These are phyloP conservation scores for Cocos nucifera DNA, from an alignment of 176 grass and related monocot genomes.

Conservation along the genomic window DNA sequence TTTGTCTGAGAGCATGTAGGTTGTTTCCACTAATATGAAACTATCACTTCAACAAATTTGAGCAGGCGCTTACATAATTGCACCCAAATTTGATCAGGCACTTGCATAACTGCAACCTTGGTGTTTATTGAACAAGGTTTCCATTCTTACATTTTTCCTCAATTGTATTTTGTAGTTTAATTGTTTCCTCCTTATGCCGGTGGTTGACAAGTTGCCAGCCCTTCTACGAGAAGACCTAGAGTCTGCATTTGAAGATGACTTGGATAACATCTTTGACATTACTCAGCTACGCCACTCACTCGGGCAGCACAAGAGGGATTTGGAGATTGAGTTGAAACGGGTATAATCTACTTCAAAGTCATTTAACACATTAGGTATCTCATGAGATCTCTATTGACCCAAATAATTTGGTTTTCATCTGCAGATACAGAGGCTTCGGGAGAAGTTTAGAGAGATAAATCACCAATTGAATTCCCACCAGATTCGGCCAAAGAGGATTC, in stretches of 20 bases:
- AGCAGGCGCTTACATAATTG: too few species aligned
- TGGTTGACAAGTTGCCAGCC: slow-evolving; percentile 79
- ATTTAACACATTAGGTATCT: slow-evolving; percentile 2
- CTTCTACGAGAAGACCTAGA: slow-evolving; percentile 87
- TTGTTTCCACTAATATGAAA: too few species aligned
- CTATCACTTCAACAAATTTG: too few species aligned
- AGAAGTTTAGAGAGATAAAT: slow-evolving; percentile 84
- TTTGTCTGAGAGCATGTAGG: too few species aligned
- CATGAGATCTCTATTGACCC: neutral
- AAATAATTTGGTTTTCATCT: slow-evolving; percentile 18
- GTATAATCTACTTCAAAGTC: slow-evolving; percentile 11
- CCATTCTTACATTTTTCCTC: neutral
- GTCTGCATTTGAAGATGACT: slow-evolving; percentile 57
- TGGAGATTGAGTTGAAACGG: slow-evolving; percentile 68
- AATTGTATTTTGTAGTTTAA: slow-evolving; percentile 61
- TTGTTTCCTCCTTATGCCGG: slow-evolving; percentile 92
- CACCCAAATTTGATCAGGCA: too few species aligned
- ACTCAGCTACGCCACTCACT: slow-evolving; percentile 52
- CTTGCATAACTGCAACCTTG: too few species aligned
- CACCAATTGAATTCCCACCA: slow-evolving; percentile 52
- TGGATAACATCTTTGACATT: slow-evolving; percentile 65
- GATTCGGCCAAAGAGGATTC: slow-evolving; percentile 9
- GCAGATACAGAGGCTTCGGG: slow-evolving; percentile 74
- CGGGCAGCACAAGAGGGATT: slow-evolving; percentile 49
- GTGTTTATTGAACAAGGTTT: too few species aligned